Percentiles rank a stretch among this genome's conserved stretches.
Evolutionary conservation across 331 rosid genomes (phyloP).

Genomic region (Arachis monticola): DNA sequence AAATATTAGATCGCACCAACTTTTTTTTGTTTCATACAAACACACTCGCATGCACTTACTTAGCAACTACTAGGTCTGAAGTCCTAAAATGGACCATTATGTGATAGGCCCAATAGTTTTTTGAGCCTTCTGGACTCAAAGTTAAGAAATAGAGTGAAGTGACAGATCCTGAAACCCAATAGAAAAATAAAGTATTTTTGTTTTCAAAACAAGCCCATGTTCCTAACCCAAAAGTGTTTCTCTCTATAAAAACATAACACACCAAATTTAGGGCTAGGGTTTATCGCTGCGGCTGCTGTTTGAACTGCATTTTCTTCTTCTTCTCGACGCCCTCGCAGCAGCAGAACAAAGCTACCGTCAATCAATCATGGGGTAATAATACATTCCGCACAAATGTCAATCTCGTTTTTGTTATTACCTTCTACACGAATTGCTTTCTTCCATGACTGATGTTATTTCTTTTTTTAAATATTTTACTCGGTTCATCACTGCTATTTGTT

Average conservation of each 20-base stretch:
- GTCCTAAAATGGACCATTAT: too few relatives aligned
- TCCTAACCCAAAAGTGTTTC: neutral
- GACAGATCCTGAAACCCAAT: too few relatives aligned
- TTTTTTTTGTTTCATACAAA: too few relatives aligned
- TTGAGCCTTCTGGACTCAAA: too few relatives aligned
- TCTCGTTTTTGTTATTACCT: neutral
- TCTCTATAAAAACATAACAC: conserved; percentile 9
- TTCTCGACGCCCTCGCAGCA: neutral
- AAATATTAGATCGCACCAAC: too few relatives aligned
- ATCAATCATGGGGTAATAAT: conserved; percentile 49
- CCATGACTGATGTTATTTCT: neutral
- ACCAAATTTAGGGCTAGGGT: conserved; percentile 20
- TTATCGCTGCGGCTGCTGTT: conserved; percentile 30
- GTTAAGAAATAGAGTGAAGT: too few relatives aligned
- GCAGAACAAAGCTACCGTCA: conserved; percentile 14
- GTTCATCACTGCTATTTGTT: neutral
- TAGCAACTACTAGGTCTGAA: too few relatives aligned
- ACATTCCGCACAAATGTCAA: neutral
- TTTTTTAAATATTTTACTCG: neutral
- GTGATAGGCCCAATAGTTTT: neutral
- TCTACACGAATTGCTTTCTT: neutral
- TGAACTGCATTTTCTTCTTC: neutral
- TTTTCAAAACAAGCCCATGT: neutral
- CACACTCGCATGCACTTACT: too few relatives aligned
- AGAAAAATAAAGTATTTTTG: too few relatives aligned